Evolutionary conservation across 73 alveolate species (phyloP).

Genomic region (Paramecium pentaurelia): DNA sequence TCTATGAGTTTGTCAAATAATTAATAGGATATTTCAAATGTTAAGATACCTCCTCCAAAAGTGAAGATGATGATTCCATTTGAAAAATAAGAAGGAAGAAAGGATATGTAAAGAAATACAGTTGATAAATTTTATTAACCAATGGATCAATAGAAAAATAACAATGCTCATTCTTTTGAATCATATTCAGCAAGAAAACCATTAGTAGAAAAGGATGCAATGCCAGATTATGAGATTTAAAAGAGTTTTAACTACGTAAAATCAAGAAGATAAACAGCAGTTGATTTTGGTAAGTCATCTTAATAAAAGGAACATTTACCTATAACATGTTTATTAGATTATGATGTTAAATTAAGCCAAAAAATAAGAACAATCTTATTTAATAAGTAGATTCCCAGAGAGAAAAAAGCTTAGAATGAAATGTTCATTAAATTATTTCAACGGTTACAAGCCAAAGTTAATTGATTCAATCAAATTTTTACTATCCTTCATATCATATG

Average conservation of each 20-base stretch:
- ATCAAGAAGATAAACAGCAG: background rate
- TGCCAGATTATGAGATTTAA: constrained; percentile 22
- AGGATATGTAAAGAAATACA: background rate
- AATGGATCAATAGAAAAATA: background rate
- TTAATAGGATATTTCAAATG: background rate
- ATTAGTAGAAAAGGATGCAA: background rate
- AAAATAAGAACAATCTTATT: background rate
- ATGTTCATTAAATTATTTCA: background rate
- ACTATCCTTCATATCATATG: background rate
- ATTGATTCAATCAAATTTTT: background rate
- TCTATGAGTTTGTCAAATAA: background rate
- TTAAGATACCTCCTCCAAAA: background rate
- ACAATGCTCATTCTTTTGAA: constrained; percentile 39
- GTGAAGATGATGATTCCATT: background rate
- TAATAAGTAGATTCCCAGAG: background rate
- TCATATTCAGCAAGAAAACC: constrained; percentile 43
- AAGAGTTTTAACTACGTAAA: background rate
- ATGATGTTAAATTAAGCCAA: background rate
- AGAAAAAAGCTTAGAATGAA: background rate
- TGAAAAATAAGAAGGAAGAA: constrained; percentile 25
- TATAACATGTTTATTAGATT: background rate
- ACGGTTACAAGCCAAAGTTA: background rate
- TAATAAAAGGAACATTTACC: background rate
- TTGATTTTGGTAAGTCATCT: background rate
- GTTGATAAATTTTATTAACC: constrained; percentile 21